Base-by-base conservation (phyloP, 1,139 yeast genomes). In the Yamadazyma mexicana region DNA sequence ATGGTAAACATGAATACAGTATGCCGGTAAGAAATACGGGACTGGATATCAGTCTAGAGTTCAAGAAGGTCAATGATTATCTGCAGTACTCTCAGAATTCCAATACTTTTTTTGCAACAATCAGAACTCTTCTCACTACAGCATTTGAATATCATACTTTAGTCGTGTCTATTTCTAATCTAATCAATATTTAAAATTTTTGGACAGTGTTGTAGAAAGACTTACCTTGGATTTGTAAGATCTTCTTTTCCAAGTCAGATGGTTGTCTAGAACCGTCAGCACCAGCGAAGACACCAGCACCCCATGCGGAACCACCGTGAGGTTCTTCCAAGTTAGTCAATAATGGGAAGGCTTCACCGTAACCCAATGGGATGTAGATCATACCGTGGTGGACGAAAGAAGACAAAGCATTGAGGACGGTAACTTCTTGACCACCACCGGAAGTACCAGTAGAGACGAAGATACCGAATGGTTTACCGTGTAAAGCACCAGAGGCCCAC, bases 261-360 rank as follows among this genome's bases (percentile, higher is more conserved):
- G 77, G 71, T 43, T 57, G 60, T 62, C 75, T 69, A 11, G 77
- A 64, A 36, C 80, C 81, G 51, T 73, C 79, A 15, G 62, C 47
- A 35, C 71, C 77, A 30, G 81, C 78, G 45, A 60, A 58, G 12
- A 75, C 58, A 45, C 79, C 79, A 12, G 81, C 70, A 54, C 80
- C 80, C 67, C 72, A 76, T 17, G 80, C 67, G 36, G 77, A 62
- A 40, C 69, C 70, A 47, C 79, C 79, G 44, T 69, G 75, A 31
- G 61, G 57, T 50, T 71, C 76, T 2, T 62, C 62, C 28, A 69
- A 44, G 42, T 57, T 57, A 31, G 73, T 52, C 35, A 71, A 47
- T 33, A 61, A 59, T 3, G 61, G 59, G 49, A 64, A 68, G 1
- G 65, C 66, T 33, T 46, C 47, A 17, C 47, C 68, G 51, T 62